These are phyloP conservation scores for Aspergillus incahuasiensis DNA, from an alignment of 495 filamentous ascomycete species.

Conservation along the genomic window DNA sequence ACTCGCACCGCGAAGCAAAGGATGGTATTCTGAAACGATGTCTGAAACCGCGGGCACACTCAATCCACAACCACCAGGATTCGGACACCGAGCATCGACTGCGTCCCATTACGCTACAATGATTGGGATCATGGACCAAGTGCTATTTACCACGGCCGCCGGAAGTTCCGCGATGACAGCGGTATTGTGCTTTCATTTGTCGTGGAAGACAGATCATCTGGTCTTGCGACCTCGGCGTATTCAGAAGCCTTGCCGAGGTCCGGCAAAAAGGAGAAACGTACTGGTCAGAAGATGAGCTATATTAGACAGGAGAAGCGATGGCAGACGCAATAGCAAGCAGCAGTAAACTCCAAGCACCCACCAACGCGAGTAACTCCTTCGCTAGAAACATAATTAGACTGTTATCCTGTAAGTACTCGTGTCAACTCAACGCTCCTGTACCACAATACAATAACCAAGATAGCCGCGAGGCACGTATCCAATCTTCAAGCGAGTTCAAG, in stretches of 20 bases:
- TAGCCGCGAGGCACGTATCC: slow-evolving; percentile 39
- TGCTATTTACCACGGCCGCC: neutral
- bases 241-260: neutral
- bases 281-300: neutral
- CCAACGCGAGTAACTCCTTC: slow-evolving; percentile 18
- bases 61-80: neutral
- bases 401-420: slow-evolving; percentile 9
- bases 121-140: neutral
- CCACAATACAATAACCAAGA: slow-evolving; percentile 14
- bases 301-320: slow-evolving; percentile 7
- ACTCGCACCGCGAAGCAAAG: neutral
- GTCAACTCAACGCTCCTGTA: slow-evolving; percentile 7
- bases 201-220: neutral
- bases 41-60: neutral
- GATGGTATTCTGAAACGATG: neutral
- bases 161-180: neutral
- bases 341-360: slow-evolving; percentile 1
- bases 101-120: neutral
- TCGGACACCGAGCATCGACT: neutral
- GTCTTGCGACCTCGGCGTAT: neutral
- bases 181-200: neutral
- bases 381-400: slow-evolving; percentile 20
- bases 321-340: neutral
- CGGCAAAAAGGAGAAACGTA: slow-evolving; percentile 2
- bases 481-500: slow-evolving; percentile 26